A percentile compares a stretch with the other conserved stretches of the same genome.
These are phyloP conservation scores for Curvularia sp. DNA, from an alignment of 2,329 filamentous ascomycete species.

Conservation along the genomic window DNA sequence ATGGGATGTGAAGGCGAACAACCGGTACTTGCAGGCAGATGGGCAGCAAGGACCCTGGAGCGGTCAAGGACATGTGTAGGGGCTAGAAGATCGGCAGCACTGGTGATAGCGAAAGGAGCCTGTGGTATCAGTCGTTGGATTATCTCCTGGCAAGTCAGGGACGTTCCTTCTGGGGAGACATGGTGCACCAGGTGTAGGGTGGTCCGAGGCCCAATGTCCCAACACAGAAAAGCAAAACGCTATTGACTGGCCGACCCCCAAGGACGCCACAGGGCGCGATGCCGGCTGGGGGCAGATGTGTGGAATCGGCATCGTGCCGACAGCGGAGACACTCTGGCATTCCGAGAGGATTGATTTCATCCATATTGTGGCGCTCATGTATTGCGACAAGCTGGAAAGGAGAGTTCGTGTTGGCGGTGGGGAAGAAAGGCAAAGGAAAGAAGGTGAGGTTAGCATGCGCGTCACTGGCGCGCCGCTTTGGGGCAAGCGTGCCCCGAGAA, in stretches of 20 bases:
- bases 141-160: neutral
- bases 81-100: slow-evolving; percentile 5
- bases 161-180: slow-evolving; percentile 11
- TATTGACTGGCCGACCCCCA: neutral
- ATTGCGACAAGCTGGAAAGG: slow-evolving; percentile 10
- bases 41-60: slow-evolving; percentile 9
- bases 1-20: slow-evolving; percentile 18
- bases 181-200: slow-evolving; percentile 1
- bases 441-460: slow-evolving; percentile 10
- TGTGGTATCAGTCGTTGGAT: neutral
- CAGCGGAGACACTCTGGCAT: slow-evolving; percentile 1
- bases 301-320: slow-evolving; percentile 4
- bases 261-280: neutral
- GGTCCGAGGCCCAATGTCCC: neutral
- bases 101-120: neutral
- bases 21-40: slow-evolving; percentile 23
- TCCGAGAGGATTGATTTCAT: slow-evolving; percentile 11
- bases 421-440: neutral
- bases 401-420: slow-evolving; percentile 10
- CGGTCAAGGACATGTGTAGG: slow-evolving; percentile 3
- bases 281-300: slow-evolving; percentile 4
- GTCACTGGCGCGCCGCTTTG: slow-evolving; percentile 2
- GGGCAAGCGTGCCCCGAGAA: neutral
- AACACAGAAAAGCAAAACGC: slow-evolving; percentile 12
- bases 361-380: slow-evolving; percentile 26